A percentile compares a stretch with the other conserved stretches of the same genome.
These are phyloP conservation scores for Myxozyma neotropica DNA, from an alignment of 805 yeast species.

Conservation along the genomic window DNA sequence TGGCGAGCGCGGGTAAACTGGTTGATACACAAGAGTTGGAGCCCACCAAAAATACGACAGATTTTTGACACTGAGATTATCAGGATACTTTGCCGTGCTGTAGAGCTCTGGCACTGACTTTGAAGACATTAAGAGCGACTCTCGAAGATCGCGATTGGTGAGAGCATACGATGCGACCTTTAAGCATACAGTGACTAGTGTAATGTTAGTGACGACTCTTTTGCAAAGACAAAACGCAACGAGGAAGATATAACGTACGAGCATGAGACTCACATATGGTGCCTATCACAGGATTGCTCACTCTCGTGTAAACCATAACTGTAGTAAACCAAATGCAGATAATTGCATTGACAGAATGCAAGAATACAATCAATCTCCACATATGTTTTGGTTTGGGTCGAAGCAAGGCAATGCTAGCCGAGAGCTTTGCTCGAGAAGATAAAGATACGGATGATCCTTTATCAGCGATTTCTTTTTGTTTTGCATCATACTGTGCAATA, in stretches of 20 bases:
- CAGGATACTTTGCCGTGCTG: conserved; percentile 45
- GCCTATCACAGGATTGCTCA: conserved; percentile 50
- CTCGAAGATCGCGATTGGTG: conserved; percentile 50
- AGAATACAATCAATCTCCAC: conserved; percentile 41
- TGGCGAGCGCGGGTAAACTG: conserved; percentile 48
- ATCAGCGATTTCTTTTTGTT: background rate
- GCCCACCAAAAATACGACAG: conserved; percentile 49
- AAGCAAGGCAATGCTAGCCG: conserved; percentile 12
- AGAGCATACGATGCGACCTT: conserved; percentile 50
- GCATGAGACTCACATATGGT: conserved; percentile 48
- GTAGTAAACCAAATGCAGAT: conserved; percentile 41
- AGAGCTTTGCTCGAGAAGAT: background rate
- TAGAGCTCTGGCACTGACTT: conserved; percentile 44
- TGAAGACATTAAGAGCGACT: conserved; percentile 27
- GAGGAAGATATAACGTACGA: conserved; percentile 6
- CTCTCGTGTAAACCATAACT: conserved; percentile 41
- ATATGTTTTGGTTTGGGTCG: conserved; percentile 37
- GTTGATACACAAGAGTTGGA: conserved; percentile 54
- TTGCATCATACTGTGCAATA: conserved; percentile 12
- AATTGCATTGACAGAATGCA: conserved; percentile 43
- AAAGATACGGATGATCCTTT: background rate
- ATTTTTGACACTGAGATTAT: conserved; percentile 45
- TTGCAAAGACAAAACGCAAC: background rate
- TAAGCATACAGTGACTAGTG: conserved; percentile 44
- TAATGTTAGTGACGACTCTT: background rate